Conservation (phyloP, 2,329 filamentous ascomycete species). For the Fusarium penzigii region DNA sequence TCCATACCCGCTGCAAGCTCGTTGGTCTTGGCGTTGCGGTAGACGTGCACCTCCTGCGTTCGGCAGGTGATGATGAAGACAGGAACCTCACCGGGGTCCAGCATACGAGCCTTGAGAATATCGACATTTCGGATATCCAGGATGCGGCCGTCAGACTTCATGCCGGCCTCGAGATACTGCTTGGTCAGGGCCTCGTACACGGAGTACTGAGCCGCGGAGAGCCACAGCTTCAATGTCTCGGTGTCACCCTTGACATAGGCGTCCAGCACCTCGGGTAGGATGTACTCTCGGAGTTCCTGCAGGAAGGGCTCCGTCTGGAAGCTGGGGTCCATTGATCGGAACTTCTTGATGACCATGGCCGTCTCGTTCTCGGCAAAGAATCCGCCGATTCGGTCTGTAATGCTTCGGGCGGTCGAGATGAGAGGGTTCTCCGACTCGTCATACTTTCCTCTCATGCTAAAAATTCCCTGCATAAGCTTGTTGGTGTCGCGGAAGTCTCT, state of each 20-base stretch:
- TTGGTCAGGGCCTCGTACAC: slow-evolving; percentile 97
- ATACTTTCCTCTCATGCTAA: slow-evolving; percentile 83
- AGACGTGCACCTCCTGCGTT: slow-evolving; percentile 97
- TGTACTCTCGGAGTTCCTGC: slow-evolving; percentile 95
- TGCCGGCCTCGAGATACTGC: slow-evolving; percentile 89
- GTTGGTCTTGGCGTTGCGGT: slow-evolving; percentile 85
- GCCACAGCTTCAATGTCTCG: slow-evolving; percentile 89
- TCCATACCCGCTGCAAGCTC: slow-evolving; percentile 96
- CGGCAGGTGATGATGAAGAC: slow-evolving; percentile 97
- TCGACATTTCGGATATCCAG: slow-evolving; percentile 95
- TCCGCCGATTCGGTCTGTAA: slow-evolving; percentile 87
- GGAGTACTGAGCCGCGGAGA: slow-evolving; percentile 92
- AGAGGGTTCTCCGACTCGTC: slow-evolving; percentile 97
- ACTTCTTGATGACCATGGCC: slow-evolving; percentile 96
- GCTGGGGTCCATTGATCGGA: slow-evolving; percentile 89
- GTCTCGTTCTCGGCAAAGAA: slow-evolving; percentile 99
- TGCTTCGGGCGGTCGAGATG: slow-evolving; percentile 88
- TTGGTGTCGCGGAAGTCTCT: slow-evolving; percentile 89
- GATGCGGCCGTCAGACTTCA: slow-evolving; percentile 93
- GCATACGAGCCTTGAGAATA: slow-evolving; percentile 75
- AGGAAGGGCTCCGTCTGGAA: slow-evolving; percentile 97
- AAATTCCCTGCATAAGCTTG: slow-evolving; percentile 84
- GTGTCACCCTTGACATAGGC: slow-evolving; percentile 97
- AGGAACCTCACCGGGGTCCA: slow-evolving; percentile 84
- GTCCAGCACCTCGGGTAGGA: slow-evolving; percentile 93